Conservation (phyloP, 2,329 filamentous ascomycete genomes). For the Clarireedia sp. region DNA sequence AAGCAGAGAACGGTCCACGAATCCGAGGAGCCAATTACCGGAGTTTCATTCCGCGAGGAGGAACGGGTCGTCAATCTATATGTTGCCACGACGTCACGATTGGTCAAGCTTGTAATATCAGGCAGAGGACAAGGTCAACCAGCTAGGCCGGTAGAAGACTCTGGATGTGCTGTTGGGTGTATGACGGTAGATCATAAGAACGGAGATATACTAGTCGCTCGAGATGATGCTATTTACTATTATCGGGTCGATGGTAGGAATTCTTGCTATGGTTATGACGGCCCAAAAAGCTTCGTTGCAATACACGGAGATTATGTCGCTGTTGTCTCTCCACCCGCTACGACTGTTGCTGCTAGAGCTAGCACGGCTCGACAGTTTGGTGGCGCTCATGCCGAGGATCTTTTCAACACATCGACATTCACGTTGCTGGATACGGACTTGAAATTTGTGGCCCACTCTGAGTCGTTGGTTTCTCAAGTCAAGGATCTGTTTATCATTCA, state of each 20-base stretch:
- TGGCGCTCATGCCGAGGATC: conserved; percentile 60
- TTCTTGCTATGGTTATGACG: conserved; percentile 84
- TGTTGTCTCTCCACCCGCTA: conserved; percentile 66
- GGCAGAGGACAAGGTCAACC: conserved; percentile 85
- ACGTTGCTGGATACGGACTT: conserved; percentile 87
- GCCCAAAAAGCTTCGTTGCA: conserved; percentile 73
- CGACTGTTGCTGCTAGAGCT: conserved; percentile 38
- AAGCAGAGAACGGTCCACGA: conserved; percentile 94
- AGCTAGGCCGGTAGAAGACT: conserved; percentile 79
- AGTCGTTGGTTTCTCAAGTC: conserved; percentile 73
- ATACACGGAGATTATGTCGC: conserved; percentile 81
- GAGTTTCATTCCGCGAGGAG: conserved; percentile 66
- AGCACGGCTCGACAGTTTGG: conserved; percentile 64
- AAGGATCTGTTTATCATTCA: conserved; percentile 77
- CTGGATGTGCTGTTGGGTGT: conserved; percentile 86
- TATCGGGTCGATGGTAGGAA: conserved; percentile 81
- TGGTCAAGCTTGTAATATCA: conserved; percentile 79
- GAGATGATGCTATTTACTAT: conserved; percentile 93
- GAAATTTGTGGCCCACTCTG: conserved; percentile 81
- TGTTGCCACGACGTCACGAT: conserved; percentile 81
- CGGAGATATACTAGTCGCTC: conserved; percentile 81
- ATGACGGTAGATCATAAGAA: conserved; percentile 79
- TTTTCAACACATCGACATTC: conserved; percentile 83
- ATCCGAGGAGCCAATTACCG: conserved; percentile 92
- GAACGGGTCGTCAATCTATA: conserved; percentile 67